These are phyloP conservation scores for Sporothrix globosa DNA, from an alignment of 2,329 filamentous ascomycete genomes.

Conservation along the genomic window DNA sequence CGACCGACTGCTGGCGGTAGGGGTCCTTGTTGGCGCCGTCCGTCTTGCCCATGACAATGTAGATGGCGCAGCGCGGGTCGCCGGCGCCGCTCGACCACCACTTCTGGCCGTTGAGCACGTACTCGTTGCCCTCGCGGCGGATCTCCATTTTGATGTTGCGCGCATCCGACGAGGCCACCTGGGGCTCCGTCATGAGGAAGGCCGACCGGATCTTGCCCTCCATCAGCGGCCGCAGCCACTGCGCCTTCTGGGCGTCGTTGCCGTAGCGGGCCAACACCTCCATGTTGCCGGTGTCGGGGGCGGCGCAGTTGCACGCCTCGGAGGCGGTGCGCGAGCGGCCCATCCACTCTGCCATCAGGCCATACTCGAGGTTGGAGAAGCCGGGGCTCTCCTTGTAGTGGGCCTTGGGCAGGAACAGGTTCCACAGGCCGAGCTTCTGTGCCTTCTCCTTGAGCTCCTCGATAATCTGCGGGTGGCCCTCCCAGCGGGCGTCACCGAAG, in stretches of 20 bases:
- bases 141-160: slow-evolving; percentile 90
- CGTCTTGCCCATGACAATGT: slow-evolving; percentile 95
- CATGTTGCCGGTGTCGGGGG: slow-evolving; percentile 94
- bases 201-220: slow-evolving; percentile 84
- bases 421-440: slow-evolving; percentile 85
- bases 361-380: slow-evolving; percentile 94
- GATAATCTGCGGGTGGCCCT: slow-evolving; percentile 75
- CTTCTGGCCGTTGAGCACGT: slow-evolving; percentile 94
- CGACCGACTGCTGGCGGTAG: slow-evolving; percentile 91
- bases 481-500: slow-evolving; percentile 75
- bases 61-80: slow-evolving; percentile 87
- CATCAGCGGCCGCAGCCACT: slow-evolving; percentile 81
- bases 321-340: slow-evolving; percentile 83
- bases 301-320: slow-evolving; percentile 87
- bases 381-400: slow-evolving; percentile 96
- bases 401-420: slow-evolving; percentile 94
- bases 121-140: slow-evolving; percentile 79
- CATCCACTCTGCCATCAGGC: slow-evolving; percentile 93
- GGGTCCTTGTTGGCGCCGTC: slow-evolving; percentile 73
- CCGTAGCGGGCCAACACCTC: slow-evolving; percentile 92
- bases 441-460: slow-evolving; percentile 90
- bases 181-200: slow-evolving; percentile 92
- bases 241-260: slow-evolving; percentile 78
- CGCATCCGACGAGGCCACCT: slow-evolving; percentile 85
- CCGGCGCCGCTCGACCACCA: slow-evolving; percentile 99